phyloP scores from a whole-genome alignment of 345 rosid genomes.

The Gossypium stocksii region DNA sequence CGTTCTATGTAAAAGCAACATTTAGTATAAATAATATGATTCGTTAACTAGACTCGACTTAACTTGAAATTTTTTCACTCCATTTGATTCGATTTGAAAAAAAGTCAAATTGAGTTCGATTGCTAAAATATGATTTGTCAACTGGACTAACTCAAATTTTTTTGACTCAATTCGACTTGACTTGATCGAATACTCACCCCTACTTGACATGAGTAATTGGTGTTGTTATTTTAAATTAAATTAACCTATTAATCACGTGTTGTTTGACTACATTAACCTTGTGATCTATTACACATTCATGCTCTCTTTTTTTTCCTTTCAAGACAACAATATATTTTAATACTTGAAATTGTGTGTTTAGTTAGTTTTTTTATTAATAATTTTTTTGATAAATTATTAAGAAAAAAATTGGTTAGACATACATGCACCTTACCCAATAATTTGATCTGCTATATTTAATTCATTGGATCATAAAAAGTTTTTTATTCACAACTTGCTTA shows the following conservation, averaged over 20 bases:
- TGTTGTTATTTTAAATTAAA: background rate
- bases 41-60: no score
- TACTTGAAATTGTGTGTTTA: background rate
- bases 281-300: background rate
- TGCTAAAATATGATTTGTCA: no score
- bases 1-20: no score
- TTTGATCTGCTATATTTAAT: background rate
- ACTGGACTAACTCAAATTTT: no score
- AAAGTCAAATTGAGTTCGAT: no score
- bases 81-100: no score
- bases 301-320: background rate
- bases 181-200: no score
- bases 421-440: background rate
- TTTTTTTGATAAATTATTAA: background rate
- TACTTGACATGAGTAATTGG: background rate
- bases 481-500: background rate
- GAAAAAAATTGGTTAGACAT: background rate
- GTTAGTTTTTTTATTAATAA: background rate
- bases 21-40: no score
- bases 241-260: background rate
- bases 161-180: no score
- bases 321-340: background rate
- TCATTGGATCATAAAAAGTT: background rate
- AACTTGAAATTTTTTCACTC: no score
- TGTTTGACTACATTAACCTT: background rate